Evolutionary conservation across 2,329 filamentous ascomycete species (phyloP).

Genomic region (Erysiphe pulchra): DNA sequence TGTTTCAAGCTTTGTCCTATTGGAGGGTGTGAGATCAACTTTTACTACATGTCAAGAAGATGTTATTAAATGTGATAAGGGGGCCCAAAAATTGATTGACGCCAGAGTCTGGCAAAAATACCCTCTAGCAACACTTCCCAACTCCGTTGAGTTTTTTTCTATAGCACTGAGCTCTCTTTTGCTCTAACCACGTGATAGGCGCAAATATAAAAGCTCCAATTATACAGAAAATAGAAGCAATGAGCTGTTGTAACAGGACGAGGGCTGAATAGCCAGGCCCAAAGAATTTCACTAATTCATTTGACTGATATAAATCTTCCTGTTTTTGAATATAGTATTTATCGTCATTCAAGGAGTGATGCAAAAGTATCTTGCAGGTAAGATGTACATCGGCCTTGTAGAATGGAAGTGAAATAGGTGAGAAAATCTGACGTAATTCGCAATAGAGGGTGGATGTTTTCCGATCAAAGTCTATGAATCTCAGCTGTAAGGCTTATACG

Average conservation of each 20-base stretch:
- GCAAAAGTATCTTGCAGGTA: constrained; percentile 39
- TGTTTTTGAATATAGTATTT: constrained; percentile 52
- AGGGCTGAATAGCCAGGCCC: constrained; percentile 30
- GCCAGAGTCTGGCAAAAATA: too few relatives aligned
- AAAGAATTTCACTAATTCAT: constrained; percentile 51
- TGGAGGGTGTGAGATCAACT: too few relatives aligned
- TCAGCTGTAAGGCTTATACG: not conserved
- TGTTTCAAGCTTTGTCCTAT: too few relatives aligned
- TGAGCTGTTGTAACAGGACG: constrained; percentile 35
- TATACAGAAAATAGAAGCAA: constrained; percentile 38
- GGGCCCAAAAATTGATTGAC: too few relatives aligned
- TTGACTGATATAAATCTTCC: constrained; percentile 59
- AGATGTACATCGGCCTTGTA: constrained; percentile 42
- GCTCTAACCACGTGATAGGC: constrained; percentile 24
- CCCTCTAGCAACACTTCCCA: too few relatives aligned
- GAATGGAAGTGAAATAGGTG: constrained; percentile 53
- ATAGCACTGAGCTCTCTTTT: constrained; percentile 9
- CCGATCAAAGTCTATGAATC: constrained; percentile 37
- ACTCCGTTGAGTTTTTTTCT: too few relatives aligned
- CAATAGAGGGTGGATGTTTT: constrained; percentile 43
- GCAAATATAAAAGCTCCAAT: constrained; percentile 25
- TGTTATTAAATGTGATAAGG: too few relatives aligned
- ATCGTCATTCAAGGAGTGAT: constrained; percentile 15
- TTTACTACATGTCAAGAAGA: too few relatives aligned
- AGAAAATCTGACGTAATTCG: constrained; percentile 47